Percentiles rank a stretch among this genome's conserved stretches.
phyloP scores from a whole-genome alignment of 352 stramenopile genomes.

The Globisporangium barbulae region DNA sequence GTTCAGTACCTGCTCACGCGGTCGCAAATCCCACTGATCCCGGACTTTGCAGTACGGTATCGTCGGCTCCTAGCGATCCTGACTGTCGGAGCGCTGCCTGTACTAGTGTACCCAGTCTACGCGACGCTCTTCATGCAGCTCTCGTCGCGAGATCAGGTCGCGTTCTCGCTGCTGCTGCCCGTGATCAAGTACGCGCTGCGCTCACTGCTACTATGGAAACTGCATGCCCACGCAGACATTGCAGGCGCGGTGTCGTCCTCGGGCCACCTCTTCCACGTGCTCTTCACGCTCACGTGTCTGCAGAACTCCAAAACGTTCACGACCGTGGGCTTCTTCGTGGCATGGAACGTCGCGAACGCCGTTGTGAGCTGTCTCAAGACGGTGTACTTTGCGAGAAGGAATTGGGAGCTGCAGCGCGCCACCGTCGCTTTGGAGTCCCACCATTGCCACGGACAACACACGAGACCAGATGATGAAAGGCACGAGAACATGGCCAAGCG shows the following conservation, averaged over 20 bases:
- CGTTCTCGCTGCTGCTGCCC: slow-evolving; percentile 30
- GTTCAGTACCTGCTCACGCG: slow-evolving; percentile 11
- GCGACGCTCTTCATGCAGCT: slow-evolving; percentile 28
- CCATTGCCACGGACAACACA: no score
- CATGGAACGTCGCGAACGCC: slow-evolving; percentile 14
- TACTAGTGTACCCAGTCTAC: slow-evolving; percentile 32
- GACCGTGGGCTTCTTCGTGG: slow-evolving; percentile 23
- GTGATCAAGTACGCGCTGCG: slow-evolving; percentile 25
- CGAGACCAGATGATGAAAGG: no score
- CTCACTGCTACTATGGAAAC: slow-evolving; percentile 19
- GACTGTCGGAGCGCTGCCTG: slow-evolving; percentile 10
- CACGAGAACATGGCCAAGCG: background rate
- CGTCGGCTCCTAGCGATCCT: slow-evolving; percentile 8
- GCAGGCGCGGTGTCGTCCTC: slow-evolving; percentile 15
- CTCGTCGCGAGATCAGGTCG: slow-evolving; percentile 19
- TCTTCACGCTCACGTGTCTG: slow-evolving; percentile 35
- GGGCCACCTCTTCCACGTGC: slow-evolving; percentile 31
- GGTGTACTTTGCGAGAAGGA: background rate
- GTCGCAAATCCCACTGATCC: background rate
- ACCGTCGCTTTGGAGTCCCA: background rate
- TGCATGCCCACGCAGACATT: slow-evolving; percentile 25
- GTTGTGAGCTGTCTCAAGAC: background rate
- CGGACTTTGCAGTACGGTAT: slow-evolving; percentile 6
- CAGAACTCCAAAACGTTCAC: slow-evolving; percentile 34
- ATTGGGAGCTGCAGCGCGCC: background rate